Evolutionary conservation across 1,284 basidiomycete species (phyloP).

Genomic region (Clitocybe nebularis): DNA sequence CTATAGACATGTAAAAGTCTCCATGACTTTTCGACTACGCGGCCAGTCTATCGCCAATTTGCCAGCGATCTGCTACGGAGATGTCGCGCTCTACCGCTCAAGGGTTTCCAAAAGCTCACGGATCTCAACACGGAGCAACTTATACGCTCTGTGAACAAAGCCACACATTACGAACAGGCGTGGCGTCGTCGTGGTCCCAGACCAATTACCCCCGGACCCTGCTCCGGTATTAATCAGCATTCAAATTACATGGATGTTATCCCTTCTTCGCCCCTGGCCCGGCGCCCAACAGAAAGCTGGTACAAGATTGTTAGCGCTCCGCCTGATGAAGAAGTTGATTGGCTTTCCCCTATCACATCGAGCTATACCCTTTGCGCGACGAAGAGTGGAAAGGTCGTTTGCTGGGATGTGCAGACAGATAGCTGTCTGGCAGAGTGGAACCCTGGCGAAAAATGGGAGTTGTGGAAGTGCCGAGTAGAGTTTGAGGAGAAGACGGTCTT

Average conservation of each 20-base stretch:
- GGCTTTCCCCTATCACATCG: slow-evolving; percentile 71
- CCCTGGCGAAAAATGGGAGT: slow-evolving; percentile 60
- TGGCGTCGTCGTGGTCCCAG: slow-evolving; percentile 58
- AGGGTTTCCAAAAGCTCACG: slow-evolving; percentile 61
- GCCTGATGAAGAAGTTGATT: slow-evolving; percentile 63
- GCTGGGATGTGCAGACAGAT: slow-evolving; percentile 66
- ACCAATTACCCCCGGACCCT: slow-evolving; percentile 32
- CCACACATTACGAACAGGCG: slow-evolving; percentile 53
- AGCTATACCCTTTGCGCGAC: slow-evolving; percentile 71
- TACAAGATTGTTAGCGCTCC: slow-evolving; percentile 63
- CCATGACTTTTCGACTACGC: slow-evolving; percentile 54
- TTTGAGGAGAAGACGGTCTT: slow-evolving; percentile 67
- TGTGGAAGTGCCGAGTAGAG: slow-evolving; percentile 75
- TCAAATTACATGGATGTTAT: slow-evolving; percentile 33
- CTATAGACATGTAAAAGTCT: slow-evolving; percentile 57
- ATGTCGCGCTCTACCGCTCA: slow-evolving; percentile 62
- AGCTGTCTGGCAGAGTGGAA: slow-evolving; percentile 62
- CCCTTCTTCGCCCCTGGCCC: slow-evolving; percentile 8
- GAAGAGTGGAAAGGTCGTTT: slow-evolving; percentile 69
- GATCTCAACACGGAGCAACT: slow-evolving; percentile 59
- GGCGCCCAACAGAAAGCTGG: slow-evolving; percentile 31
- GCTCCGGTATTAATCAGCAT: slow-evolving; percentile 22
- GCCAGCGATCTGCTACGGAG: slow-evolving; percentile 56
- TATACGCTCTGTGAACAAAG: slow-evolving; percentile 56
- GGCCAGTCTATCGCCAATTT: slow-evolving; percentile 61